Base-by-base conservation (phyloP, 192 early-diverging fungal genomes). In the Diversispora eburnea region DNA sequence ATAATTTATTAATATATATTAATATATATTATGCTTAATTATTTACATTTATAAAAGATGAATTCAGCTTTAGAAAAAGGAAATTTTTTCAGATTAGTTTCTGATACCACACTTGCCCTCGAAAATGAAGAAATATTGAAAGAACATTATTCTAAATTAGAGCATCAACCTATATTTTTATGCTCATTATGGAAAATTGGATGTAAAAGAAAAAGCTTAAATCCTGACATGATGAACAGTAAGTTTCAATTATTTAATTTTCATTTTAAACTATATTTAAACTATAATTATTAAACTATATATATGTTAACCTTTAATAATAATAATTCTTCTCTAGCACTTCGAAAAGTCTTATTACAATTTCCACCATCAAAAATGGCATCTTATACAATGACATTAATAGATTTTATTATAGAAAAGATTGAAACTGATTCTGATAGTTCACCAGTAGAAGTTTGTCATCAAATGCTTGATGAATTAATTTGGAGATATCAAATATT, bases 361-460 rank as follows among this genome's bases (percentile, higher is more conserved):
- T 89, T 93, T 80, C 88, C 90, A 19, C 86, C 86, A 58, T 84
- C 90, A 20, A 82, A 87, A 73, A 88, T 93, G 85, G 84, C 90
- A 17, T 84, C 88, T 5, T 87, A 87, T 75, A 89, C 90, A 20
- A 81, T 87, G 9, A 81, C 86, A 47, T 83, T 93, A 51, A 68
- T 91, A 12, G 90, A 91, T 71, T 91, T 84, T 82, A 80, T 91
- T 10, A 78, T 74, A 51, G 83, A 80, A 62, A 58, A 57, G 0
- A 80, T 74, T n/a, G 82, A 83, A 13, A 67, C 79, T 17, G 42
- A 67, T 13, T 2, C 72, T 15, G 72, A 61, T 54, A 54, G 52
- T 19, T 20, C 63, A 60, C 61, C 47, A 56, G 70, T 39, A 42
- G 73, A 49, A 60, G 70, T 47, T 15, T 73, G 41, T 25, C 48